Evolutionary conservation across 176 grass and related monocot genomes (phyloP), one percentile per base, ranked within the genome.

Genomic region (Juncus inflexus): DNA sequence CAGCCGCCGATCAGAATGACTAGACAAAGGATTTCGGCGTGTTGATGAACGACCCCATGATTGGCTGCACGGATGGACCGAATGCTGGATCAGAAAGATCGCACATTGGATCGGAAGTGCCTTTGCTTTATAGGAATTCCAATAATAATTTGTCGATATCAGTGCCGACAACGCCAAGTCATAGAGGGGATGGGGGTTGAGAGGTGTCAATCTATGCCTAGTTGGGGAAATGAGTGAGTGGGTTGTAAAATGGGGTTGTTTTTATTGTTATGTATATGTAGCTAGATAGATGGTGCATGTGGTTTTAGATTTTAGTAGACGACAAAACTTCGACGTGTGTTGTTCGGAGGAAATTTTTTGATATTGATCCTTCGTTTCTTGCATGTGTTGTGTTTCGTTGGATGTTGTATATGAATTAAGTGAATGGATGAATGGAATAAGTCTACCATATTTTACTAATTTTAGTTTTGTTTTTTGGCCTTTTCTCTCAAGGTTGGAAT

Each of bases 141-240:
- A 85, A 60, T 4, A 28, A 28, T 28, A 28, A 42, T 7, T 78
- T 71, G 15, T 5, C 7, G n/a, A 35, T 55, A 13, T 86, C 83
- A 0, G 66, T 60, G 3, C 83, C 83, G 5, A 74, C 78, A 2
- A 78, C 83, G 5, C 83, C 83, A 12, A 66, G 73, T 12, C 12
- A n/a, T 50, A 64, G 80, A 1, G 61, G 74, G 0, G 61, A 63
- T 11, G 59, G 19, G 19, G 11, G 40, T 86, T 11, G 15, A 50
- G 19, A 82, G 83, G 58, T 86, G 78, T 12, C 15, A 61, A 61
- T 36, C 56, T 61, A 36, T n/a, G 56, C 4, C 6, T 15, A 7
- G 12, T 19, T 36, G 4, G 56, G 28, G 6, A 7, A 61, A 11
- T 36, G 11, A 61, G 11, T 36, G 56, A 61, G 56, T 19, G 4